Base-by-base conservation (phyloP, 2,329 filamentous ascomycete genomes). In the Orbilia javanica region DNA sequence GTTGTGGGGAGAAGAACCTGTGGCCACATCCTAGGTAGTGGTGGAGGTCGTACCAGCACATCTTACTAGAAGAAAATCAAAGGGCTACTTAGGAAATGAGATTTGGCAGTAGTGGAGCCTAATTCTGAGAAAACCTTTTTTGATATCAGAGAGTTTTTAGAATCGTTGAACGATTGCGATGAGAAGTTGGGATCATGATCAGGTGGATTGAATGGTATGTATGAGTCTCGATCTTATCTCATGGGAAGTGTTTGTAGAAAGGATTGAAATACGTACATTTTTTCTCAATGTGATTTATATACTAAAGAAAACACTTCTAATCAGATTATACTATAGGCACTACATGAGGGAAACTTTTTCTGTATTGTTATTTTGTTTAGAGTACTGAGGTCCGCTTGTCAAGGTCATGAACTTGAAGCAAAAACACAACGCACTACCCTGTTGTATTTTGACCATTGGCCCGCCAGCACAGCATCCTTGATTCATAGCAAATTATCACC, bases 41-140 rank as follows among this genome's bases (percentile, higher is more conserved):
- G 4, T 53, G 53, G 0, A 64, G 46, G 20, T 6, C 34, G 44
- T 68, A 75, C 42, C 44, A 69, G 64, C 71, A 75, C 71, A 75
- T 75, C 18, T 29, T 57, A 13, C 42, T 46, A 20, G n/a, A 6
- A 7, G 42, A 4, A 15, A n/a, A 13, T 4, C 5, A n/a, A 15
- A n/a, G 15, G 39, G 15, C n/a, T 44, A 44, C n/a, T 5, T 44
- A n/a, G n/a, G n/a, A n/a, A n/a, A n/a, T n/a, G n/a, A n/a, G n/a
- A n/a, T n/a, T n/a, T n/a, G n/a, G n/a, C n/a, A n/a, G n/a, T n/a
- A n/a, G n/a, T n/a, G n/a, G n/a, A n/a, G n/a, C n/a, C n/a, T n/a
- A n/a, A n/a, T n/a, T n/a, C n/a, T n/a, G n/a, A n/a, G n/a, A n/a
- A n/a, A n/a, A n/a, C n/a, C n/a, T n/a, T n/a, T n/a, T n/a, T n/a